Evolutionary conservation across 1,284 basidiomycete species (phyloP).

Genomic region (Fomitopsis betulina): DNA sequence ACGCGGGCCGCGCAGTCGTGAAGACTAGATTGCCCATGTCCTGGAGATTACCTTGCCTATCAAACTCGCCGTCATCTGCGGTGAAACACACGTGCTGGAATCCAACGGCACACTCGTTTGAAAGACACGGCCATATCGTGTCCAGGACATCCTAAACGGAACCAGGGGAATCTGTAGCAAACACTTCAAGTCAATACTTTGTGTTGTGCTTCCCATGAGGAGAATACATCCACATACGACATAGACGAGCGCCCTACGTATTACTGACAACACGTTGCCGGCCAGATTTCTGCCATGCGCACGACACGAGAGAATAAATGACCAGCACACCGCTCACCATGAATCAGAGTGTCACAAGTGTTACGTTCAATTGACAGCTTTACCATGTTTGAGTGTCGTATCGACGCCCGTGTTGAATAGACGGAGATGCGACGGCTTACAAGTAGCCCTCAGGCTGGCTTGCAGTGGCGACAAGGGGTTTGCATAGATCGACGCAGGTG

Average conservation of each 20-base stretch:
- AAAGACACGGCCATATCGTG: no score
- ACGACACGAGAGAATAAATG: not conserved
- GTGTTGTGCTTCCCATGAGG: no score
- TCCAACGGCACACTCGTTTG: not conserved
- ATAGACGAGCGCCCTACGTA: not conserved
- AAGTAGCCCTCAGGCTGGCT: no score
- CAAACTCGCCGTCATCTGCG: not conserved
- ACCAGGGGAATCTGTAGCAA: no score
- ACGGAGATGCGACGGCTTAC: no score
- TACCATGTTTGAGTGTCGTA: not conserved
- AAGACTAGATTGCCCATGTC: constrained; percentile 20
- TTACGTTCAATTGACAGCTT: not conserved
- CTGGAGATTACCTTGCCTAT: constrained; percentile 10
- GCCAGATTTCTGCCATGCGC: not conserved
- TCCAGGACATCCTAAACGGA: no score
- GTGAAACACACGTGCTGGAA: not conserved
- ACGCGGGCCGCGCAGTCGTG: constrained; percentile 16
- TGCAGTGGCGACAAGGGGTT: no score
- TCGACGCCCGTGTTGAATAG: no score
- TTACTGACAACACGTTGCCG: not conserved
- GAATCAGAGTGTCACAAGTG: no score
- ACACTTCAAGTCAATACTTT: no score
- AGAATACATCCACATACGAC: no score
- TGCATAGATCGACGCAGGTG: not conserved
- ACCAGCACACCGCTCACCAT: not conserved